A percentile compares a stretch with the other conserved stretches of the same genome.
Evolutionary conservation across 1,139 yeast species (phyloP).

Genomic region (Nematodospora anomalae): DNA sequence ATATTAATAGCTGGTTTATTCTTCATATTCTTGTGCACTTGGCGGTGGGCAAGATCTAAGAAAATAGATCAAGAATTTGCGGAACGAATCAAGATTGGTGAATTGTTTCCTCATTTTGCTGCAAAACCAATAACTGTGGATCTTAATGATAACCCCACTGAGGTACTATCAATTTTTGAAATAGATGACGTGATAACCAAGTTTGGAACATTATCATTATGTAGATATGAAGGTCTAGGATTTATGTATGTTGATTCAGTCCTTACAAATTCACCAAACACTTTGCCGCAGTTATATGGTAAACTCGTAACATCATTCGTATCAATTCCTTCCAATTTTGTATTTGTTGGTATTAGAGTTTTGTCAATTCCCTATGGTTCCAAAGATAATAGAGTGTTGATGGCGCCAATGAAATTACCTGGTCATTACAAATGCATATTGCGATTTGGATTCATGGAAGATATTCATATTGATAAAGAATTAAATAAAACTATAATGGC

Average conservation of each 20-base stretch:
- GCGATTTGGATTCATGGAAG: slow-evolving; percentile 49
- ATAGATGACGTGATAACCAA: slow-evolving; percentile 19
- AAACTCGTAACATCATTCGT: slow-evolving; percentile 37
- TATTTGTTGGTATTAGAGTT: slow-evolving; percentile 42
- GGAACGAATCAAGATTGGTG: slow-evolving; percentile 29
- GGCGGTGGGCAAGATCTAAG: slow-evolving; percentile 50
- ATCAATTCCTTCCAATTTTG: slow-evolving; percentile 41
- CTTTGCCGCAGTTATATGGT: slow-evolving; percentile 43
- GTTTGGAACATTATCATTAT: slow-evolving; percentile 23
- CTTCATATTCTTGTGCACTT: slow-evolving; percentile 34
- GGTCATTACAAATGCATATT: slow-evolving; percentile 49
- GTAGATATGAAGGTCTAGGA: slow-evolving; percentile 37
- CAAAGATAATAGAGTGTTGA: slow-evolving; percentile 35
- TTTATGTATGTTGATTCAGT: slow-evolving; percentile 39
- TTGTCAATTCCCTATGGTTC: slow-evolving; percentile 43
- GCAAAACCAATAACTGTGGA: slow-evolving; percentile 22
- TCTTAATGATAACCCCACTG: slow-evolving; percentile 17
- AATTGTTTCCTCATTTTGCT: slow-evolving; percentile 26
- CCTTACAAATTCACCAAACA: slow-evolving; percentile 37
- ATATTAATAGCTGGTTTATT: slow-evolving; percentile 38
- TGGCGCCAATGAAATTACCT: slow-evolving; percentile 39
- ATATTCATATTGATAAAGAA: slow-evolving; percentile 27
- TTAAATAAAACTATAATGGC: slow-evolving; percentile 28
- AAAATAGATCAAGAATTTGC: slow-evolving; percentile 38
- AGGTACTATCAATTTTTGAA: slow-evolving; percentile 4